A percentile compares a stretch with the other conserved stretches of the same genome.
Conservation (phyloP, 345 rosid species). For the Stellera chamaejasme region DNA sequence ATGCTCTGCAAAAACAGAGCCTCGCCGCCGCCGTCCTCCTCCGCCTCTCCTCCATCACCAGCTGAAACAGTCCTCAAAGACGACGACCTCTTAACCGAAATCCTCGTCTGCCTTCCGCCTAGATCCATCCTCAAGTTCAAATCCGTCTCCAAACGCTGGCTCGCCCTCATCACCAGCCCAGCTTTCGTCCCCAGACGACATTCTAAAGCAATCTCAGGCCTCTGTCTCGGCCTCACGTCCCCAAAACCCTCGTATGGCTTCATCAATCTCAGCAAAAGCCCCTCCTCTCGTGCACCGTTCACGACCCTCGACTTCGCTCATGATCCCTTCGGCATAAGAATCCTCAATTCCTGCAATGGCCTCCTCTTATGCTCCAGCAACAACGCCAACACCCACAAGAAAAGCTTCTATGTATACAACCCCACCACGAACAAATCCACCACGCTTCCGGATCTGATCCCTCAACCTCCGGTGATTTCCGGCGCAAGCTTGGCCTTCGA, state of each 20-base stretch:
- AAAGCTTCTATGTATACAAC: constrained; percentile 28
- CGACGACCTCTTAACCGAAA: constrained; percentile 21
- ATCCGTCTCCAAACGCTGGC: constrained; percentile 24
- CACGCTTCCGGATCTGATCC: constrained; percentile 16
- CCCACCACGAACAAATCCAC: constrained; percentile 29
- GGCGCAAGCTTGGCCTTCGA: constrained; percentile 32
- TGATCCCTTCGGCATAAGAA: constrained; percentile 17
- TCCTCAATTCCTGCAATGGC: constrained; percentile 46
- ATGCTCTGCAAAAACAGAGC: constrained; percentile 6
- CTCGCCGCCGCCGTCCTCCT: not conserved
- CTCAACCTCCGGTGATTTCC: not conserved
- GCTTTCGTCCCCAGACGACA: constrained; percentile 9
- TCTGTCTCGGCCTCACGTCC: constrained; percentile 4
- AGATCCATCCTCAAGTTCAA: constrained; percentile 27
- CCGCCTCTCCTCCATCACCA: constrained; percentile 3
- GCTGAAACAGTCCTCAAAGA: constrained; percentile 17
- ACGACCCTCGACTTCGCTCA: constrained; percentile 18
- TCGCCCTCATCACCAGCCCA: constrained; percentile 23
- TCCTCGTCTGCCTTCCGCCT: constrained; percentile 22
- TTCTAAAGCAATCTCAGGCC: constrained; percentile 2
- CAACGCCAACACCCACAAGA: not conserved
- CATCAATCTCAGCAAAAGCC: constrained; percentile 11
- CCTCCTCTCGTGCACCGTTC: constrained; percentile 11
- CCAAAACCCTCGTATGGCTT: constrained; percentile 6
- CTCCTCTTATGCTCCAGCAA: constrained; percentile 33